A percentile compares a stretch with the other conserved stretches of the same genome.
Conservation (phyloP, 2,329 filamentous ascomycete species). For the Verticillium alfalfae region DNA sequence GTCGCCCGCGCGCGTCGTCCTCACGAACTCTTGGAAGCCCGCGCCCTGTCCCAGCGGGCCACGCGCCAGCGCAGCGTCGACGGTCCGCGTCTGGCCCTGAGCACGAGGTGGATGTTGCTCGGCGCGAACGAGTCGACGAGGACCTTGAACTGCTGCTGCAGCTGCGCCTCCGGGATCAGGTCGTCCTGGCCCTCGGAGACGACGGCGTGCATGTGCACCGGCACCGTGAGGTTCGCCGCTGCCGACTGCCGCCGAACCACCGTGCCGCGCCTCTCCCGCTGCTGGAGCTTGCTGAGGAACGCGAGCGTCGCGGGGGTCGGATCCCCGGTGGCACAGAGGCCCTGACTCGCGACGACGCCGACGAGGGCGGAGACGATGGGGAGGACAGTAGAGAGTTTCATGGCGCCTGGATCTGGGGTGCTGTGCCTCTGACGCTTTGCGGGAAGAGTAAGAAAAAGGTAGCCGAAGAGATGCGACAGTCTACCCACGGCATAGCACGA, state of each 20-base stretch:
- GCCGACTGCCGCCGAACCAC: neutral
- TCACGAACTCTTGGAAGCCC: neutral
- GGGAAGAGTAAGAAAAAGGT: neutral
- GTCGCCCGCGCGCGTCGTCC: constrained; percentile 21
- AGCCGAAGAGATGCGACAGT: neutral
- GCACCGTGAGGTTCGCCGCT: neutral
- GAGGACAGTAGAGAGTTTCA: neutral
- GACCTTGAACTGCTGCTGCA: constrained; percentile 17
- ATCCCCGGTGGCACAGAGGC: neutral
- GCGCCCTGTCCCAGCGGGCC: neutral
- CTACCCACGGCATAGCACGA: neutral
- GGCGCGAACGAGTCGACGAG: constrained; percentile 17
- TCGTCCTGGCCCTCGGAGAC: neutral
- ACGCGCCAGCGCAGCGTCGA: constrained; percentile 15
- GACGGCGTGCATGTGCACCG: neutral
- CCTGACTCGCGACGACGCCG: neutral
- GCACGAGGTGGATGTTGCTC: constrained; percentile 21
- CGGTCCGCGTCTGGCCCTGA: constrained; percentile 20
- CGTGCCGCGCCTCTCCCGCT: neutral
- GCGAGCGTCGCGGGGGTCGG: neutral
- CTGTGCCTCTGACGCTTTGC: neutral
- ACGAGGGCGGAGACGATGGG: neutral
- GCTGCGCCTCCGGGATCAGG: neutral
- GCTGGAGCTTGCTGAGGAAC: neutral
- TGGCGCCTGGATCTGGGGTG: neutral